Conservation (phyloP, 2,329 filamentous ascomycete genomes). For the Microsporum audouinii region DNA sequence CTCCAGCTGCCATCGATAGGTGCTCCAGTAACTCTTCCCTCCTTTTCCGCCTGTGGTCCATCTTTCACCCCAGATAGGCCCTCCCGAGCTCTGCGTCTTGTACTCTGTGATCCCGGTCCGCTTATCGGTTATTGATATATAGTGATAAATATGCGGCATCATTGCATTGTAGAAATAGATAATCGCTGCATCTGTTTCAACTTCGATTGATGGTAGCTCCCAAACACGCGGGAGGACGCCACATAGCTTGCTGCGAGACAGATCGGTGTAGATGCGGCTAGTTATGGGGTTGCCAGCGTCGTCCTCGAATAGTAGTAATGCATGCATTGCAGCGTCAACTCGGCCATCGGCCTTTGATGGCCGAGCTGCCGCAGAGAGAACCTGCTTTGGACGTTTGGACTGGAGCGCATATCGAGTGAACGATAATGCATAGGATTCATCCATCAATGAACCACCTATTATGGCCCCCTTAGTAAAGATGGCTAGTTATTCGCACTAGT, state of each 20-base stretch:
- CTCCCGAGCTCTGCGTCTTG: slow-evolving; percentile 20
- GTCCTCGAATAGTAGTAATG: slow-evolving; percentile 20
- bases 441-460: slow-evolving; percentile 30
- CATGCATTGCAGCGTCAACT: slow-evolving; percentile 25
- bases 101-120: slow-evolving; percentile 19
- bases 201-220: slow-evolving; percentile 25
- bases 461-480: slow-evolving; percentile 2
- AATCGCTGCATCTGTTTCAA: slow-evolving; percentile 23
- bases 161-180: slow-evolving; percentile 25
- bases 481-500: neutral
- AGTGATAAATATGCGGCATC: slow-evolving; percentile 28
- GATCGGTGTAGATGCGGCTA: slow-evolving; percentile 24
- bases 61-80: slow-evolving; percentile 23
- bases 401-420: slow-evolving; percentile 25
- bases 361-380: slow-evolving; percentile 23
- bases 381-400: slow-evolving; percentile 20
- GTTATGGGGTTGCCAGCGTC: slow-evolving; percentile 17
- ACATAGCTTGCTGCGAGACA: slow-evolving; percentile 18
- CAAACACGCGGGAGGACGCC: slow-evolving; percentile 22
- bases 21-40: slow-evolving; percentile 11
- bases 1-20: slow-evolving; percentile 14
- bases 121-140: slow-evolving; percentile 23
- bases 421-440: slow-evolving; percentile 28
- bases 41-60: slow-evolving; percentile 22
- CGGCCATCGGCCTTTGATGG: slow-evolving; percentile 19